Percentiles rank a stretch among this genome's conserved stretches.
Evolutionary conservation across 208 protist genomes (phyloP).

Genomic region (Wallacemonas collosoma): DNA sequence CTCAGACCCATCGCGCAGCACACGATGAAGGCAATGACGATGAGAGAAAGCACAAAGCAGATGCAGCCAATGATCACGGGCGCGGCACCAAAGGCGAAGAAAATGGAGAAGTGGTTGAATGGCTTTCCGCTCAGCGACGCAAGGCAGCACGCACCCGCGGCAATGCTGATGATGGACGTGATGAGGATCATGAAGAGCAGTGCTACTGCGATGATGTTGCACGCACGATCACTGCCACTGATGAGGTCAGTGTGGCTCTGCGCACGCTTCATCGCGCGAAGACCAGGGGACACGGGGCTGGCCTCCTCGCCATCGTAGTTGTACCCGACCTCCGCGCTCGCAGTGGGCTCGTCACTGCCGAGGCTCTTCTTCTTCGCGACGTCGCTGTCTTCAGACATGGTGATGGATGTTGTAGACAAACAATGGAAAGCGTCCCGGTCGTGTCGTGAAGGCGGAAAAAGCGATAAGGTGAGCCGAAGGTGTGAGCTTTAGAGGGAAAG

Average conservation of each 20-base stretch:
- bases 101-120: slow-evolving; percentile 47
- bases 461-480: too few relatives aligned
- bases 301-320: slow-evolving; percentile 23
- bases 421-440: too few relatives aligned
- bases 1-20: slow-evolving; percentile 39
- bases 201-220: slow-evolving; percentile 33
- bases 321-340: not conserved
- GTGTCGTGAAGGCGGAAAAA: too few relatives aligned
- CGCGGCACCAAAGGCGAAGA: slow-evolving; percentile 36
- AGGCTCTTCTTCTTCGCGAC: not conserved
- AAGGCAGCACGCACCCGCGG: slow-evolving; percentile 47
- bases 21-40: slow-evolving; percentile 38
- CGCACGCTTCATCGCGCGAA: slow-evolving; percentile 1
- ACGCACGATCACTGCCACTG: slow-evolving; percentile 26
- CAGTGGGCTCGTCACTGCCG: not conserved
- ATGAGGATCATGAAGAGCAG: slow-evolving; percentile 47
- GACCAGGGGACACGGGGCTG: slow-evolving; percentile 27
- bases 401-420: not conserved
- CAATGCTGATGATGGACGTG: slow-evolving; percentile 46
- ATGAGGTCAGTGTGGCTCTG: slow-evolving; percentile 10
- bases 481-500: too few relatives aligned
- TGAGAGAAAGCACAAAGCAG: slow-evolving; percentile 24
- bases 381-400: not conserved
- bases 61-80: slow-evolving; percentile 39
- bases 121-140: slow-evolving; percentile 34